Evolutionary conservation across 129 eudicot species (phyloP).

Genomic region (Tagetes erecta): DNA sequence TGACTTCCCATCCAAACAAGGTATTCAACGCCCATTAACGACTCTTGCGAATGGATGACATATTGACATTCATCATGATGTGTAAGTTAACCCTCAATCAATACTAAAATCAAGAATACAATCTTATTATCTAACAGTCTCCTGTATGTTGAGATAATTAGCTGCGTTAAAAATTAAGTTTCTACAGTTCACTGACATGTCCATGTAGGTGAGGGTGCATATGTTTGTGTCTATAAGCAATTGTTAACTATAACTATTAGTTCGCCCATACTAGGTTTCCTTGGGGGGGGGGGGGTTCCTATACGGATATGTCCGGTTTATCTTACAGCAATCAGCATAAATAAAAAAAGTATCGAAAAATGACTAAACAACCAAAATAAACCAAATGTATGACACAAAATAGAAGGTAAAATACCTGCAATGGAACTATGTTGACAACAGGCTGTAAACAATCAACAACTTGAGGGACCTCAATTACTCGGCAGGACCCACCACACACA

Average conservation of each 20-base stretch:
- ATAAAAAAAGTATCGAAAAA: neutral
- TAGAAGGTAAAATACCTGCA: slow-evolving; percentile 58
- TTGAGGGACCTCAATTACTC: slow-evolving; percentile 84
- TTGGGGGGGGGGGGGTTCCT: too few relatives aligned
- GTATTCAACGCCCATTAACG: neutral
- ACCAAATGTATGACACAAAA: neutral
- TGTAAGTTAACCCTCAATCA: neutral
- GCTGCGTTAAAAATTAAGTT: neutral
- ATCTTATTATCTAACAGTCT: neutral
- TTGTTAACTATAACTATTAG: too few relatives aligned
- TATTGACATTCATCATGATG: neutral
- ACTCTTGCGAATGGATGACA: neutral
- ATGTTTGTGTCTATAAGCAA: neutral
- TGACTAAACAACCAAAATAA: neutral
- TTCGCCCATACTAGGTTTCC: too few relatives aligned
- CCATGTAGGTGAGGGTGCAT: neutral
- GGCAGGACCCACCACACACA: slow-evolving; percentile 70
- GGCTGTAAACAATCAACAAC: slow-evolving; percentile 97
- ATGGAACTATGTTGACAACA: slow-evolving; percentile 90
- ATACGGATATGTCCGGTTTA: too few relatives aligned
- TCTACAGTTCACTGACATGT: neutral
- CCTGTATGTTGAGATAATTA: neutral
- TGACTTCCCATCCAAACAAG: neutral
- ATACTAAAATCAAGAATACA: neutral
- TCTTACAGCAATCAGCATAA: neutral